A percentile compares a stretch with the other conserved stretches of the same genome.
Conservation (phyloP, 352 stramenopile genomes). For the Phytophthora pistaciae region DNA sequence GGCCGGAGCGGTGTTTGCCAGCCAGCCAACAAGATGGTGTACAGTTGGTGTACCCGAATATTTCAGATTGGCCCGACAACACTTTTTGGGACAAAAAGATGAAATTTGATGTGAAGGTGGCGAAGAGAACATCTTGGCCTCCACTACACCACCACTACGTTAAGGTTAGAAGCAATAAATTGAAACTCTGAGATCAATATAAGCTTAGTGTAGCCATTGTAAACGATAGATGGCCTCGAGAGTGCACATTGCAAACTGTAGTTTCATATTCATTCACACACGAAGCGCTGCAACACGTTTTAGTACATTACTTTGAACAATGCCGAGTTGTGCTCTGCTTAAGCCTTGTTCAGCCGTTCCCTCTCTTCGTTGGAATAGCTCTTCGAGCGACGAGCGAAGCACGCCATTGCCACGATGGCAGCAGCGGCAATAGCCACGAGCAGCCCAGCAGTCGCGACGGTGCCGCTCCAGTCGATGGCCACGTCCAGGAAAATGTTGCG, state of each 20-base stretch:
- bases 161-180: too few species aligned
- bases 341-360: conserved; percentile 34
- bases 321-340: conserved; percentile 1
- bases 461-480: conserved; percentile 70
- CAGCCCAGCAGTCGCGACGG: conserved; percentile 58
- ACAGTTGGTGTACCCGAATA: neutral
- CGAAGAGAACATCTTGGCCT: neutral
- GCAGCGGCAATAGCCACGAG: conserved; percentile 60
- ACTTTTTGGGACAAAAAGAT: neutral
- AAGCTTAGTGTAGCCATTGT: neutral
- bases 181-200: too few species aligned
- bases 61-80: neutral
- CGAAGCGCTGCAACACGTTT: conserved; percentile 7
- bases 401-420: conserved; percentile 67
- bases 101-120: neutral
- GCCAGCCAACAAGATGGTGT: conserved; percentile 25
- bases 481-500: conserved; percentile 73
- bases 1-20: conserved; percentile 9
- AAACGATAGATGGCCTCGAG: neutral
- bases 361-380: conserved; percentile 7
- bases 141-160: neutral
- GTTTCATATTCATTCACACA: conserved; percentile 20
- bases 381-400: conserved; percentile 63
- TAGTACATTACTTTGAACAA: conserved; percentile 20
- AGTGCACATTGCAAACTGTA: neutral